These are phyloP conservation scores for Penicillium psychrofluorescens DNA, from an alignment of 495 filamentous ascomycete genomes.

Conservation along the genomic window DNA sequence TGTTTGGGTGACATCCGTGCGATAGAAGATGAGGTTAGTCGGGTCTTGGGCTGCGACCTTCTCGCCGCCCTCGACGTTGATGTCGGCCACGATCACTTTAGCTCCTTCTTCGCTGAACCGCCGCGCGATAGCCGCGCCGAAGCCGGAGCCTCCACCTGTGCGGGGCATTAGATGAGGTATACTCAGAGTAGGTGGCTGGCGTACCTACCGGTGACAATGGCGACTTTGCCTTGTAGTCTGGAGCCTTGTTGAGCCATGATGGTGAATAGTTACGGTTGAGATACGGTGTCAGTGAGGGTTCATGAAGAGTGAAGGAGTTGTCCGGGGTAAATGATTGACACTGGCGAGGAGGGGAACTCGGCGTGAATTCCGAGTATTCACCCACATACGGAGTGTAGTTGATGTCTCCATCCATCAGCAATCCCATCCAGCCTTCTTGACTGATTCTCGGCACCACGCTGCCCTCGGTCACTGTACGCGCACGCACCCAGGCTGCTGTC, in stretches of 20 bases:
- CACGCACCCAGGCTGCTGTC: slow-evolving; percentile 2
- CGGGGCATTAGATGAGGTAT: slow-evolving; percentile 8
- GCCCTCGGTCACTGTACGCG: slow-evolving; percentile 1
- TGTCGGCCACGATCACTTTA: slow-evolving; percentile 51
- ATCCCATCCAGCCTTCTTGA: no score
- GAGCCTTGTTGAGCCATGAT: slow-evolving; percentile 17
- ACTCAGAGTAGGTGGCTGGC: neutral
- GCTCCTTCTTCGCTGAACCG: slow-evolving; percentile 53
- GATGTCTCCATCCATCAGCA: no score
- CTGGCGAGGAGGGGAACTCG: slow-evolving; percentile 7
- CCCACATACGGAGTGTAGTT: no score
- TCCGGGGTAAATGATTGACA: slow-evolving; percentile 1
- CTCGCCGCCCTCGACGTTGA: slow-evolving; percentile 47
- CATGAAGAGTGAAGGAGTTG: neutral
- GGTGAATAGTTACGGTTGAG: neutral
- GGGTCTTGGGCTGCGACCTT: slow-evolving; percentile 35
- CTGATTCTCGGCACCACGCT: neutral
- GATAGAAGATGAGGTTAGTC: slow-evolving; percentile 34
- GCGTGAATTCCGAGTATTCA: slow-evolving; percentile 15
- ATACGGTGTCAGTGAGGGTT: no score
- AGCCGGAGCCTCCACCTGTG: slow-evolving; percentile 48
- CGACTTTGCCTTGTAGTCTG: slow-evolving; percentile 77
- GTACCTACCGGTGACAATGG: slow-evolving; percentile 70
- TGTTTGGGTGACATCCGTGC: slow-evolving; percentile 43
- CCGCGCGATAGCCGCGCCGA: slow-evolving; percentile 49